Evolutionary conservation across 352 stramenopile species (phyloP).

Genomic region (Peronospora belbahrii): DNA sequence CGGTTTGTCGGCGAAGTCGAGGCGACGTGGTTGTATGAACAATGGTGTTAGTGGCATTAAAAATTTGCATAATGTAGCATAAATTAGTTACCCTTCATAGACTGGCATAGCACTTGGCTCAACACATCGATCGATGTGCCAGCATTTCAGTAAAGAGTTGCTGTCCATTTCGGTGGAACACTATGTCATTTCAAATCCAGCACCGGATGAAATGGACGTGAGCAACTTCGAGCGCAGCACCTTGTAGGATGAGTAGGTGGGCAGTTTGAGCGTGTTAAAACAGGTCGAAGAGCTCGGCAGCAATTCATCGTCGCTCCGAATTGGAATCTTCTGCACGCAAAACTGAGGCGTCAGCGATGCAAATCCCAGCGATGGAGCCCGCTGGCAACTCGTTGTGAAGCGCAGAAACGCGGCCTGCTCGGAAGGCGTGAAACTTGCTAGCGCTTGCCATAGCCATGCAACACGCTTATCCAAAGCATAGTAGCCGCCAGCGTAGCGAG

Average conservation of each 20-base stretch:
- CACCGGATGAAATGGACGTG: constrained; percentile 88
- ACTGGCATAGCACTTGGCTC: no score
- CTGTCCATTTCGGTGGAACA: neutral
- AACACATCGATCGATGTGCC: no score
- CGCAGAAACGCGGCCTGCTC: constrained; percentile 88
- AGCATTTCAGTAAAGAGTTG: no score
- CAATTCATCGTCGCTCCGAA: constrained; percentile 69
- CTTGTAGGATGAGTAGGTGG: constrained; percentile 92
- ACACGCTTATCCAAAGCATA: constrained; percentile 78
- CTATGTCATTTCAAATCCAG: constrained; percentile 95
- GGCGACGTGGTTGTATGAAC: neutral
- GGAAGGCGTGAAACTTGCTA: constrained; percentile 65
- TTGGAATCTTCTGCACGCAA: constrained; percentile 80
- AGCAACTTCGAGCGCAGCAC: constrained; percentile 91
- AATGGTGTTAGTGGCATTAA: neutral
- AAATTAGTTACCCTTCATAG: no score
- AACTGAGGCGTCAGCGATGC: constrained; percentile 89
- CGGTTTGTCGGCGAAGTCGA: neutral
- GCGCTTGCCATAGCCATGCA: constrained; percentile 59
- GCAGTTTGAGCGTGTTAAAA: constrained; percentile 97
- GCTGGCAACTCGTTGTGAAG: constrained; percentile 94
- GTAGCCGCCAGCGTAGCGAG: constrained; percentile 90
- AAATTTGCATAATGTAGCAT: neutral
- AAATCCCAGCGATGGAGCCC: constrained; percentile 93
- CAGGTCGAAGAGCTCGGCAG: constrained; percentile 93